A percentile compares a stretch with the other conserved stretches of the same genome.
Evolutionary conservation across 495 filamentous ascomycete genomes (phyloP).

Genomic region (Neurospora sp.): DNA sequence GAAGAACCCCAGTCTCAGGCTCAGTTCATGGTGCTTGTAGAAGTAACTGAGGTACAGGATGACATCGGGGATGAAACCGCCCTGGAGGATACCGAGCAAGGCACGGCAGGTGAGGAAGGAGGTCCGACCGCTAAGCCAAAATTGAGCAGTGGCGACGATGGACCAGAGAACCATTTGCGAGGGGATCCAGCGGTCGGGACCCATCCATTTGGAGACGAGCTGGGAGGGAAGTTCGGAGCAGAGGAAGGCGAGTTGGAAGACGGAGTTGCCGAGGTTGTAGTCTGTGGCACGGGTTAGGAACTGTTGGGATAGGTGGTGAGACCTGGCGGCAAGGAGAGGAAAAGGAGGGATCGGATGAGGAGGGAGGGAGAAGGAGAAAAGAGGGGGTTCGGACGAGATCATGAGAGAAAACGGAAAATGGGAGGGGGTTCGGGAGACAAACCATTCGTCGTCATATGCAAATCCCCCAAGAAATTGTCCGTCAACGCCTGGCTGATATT

Average conservation of each 20-base stretch:
- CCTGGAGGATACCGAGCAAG: slow-evolving; percentile 64
- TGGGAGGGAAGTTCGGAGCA: slow-evolving; percentile 68
- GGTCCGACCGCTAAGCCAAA: slow-evolving; percentile 48
- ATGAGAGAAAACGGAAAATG: no score
- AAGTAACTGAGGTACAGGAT: slow-evolving; percentile 68
- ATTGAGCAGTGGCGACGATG: slow-evolving; percentile 57
- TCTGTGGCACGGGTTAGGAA: slow-evolving; percentile 25
- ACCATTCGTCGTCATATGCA: slow-evolving; percentile 29
- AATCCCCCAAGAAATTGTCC: slow-evolving; percentile 29
- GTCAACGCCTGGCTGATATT: slow-evolving; percentile 42
- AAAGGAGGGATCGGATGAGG: no score
- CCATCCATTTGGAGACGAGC: slow-evolving; percentile 63
- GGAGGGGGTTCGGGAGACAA: no score
- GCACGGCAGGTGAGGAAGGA: slow-evolving; percentile 56
- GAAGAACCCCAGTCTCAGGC: slow-evolving; percentile 35
- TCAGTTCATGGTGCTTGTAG: slow-evolving; percentile 53
- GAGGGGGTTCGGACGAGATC: no score
- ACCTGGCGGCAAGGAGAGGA: no score
- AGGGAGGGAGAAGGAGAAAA: no score
- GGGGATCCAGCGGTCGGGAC: slow-evolving; percentile 80
- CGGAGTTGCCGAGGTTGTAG: slow-evolving; percentile 69
- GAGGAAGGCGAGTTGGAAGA: slow-evolving; percentile 61
- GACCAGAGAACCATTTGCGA: slow-evolving; percentile 74
- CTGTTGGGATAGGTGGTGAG: no score
- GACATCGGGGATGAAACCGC: slow-evolving; percentile 52